Evolutionary conservation across 2,329 filamentous ascomycete species (phyloP).

Genomic region (Exophiala oligosperma): DNA sequence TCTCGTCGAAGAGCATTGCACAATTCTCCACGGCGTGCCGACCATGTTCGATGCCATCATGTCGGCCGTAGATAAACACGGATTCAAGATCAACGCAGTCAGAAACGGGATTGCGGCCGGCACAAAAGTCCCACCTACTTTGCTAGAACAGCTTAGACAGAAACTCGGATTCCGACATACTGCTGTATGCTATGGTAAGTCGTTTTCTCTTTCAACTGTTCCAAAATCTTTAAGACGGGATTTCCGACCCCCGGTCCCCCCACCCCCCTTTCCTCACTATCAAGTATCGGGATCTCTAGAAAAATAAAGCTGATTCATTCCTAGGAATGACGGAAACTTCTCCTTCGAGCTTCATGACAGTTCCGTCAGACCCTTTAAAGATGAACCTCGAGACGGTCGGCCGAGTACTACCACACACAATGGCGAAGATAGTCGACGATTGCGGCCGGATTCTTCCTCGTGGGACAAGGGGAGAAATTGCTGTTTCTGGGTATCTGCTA

Average conservation of each 20-base stretch:
- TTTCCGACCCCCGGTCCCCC: too few relatives aligned
- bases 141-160: conserved; percentile 53
- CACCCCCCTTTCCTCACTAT: too few relatives aligned
- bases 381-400: conserved; percentile 76
- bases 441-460: conserved; percentile 64
- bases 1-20: conserved; percentile 13
- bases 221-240: too few relatives aligned
- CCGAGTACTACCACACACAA: conserved; percentile 75
- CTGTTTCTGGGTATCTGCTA: conserved; percentile 77
- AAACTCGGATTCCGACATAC: too few relatives aligned
- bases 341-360: conserved; percentile 73
- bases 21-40: conserved; percentile 40
- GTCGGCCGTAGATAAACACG: too few relatives aligned
- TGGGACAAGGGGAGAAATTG: conserved; percentile 73
- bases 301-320: conserved; percentile 36
- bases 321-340: conserved; percentile 95
- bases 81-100: too few relatives aligned
- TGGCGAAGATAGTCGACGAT: conserved; percentile 73
- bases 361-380: conserved; percentile 67
- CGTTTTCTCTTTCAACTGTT: too few relatives aligned
- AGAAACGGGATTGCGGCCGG: conserved; percentile 79
- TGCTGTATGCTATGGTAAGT: too few relatives aligned
- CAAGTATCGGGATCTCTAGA: too few relatives aligned
- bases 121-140: conserved; percentile 43
- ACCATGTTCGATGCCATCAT: conserved; percentile 44